Evolutionary conservation across 176 grass and related monocot species (phyloP), one percentile per base, ranked within the genome.

Genomic region (Carex pumila): DNA sequence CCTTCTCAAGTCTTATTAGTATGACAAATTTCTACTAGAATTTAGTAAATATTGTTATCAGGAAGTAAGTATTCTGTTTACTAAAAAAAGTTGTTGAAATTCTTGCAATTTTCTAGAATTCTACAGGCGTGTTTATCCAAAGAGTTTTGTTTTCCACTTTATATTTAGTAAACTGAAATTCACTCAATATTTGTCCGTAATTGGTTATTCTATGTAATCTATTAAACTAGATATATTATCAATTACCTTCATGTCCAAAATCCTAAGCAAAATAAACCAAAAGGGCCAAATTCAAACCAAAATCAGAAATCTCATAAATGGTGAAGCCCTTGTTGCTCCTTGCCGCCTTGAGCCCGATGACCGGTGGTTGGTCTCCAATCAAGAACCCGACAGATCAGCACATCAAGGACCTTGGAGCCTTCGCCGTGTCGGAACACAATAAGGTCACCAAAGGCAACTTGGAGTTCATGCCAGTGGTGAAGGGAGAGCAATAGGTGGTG

Each of bases 391-490:
- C 21, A 29, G 76, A 83, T 31, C 32, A 45, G 2, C 84, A 88
- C 19, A 2, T 87, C 59, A 67, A 83, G 3, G 73, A 86, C 73
- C 19, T 94, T 22, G 80, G 82, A 21, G 29, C 2, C 7, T 94
- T 76, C 65, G 85, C 83, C 1, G 85, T 91, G 54, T 61, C 39
- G 1, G 87, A 91, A 83, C 87, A 91, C 53, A 10, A 8, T 14
- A 81, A 83, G 85, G n/a, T 18, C 6, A 25, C 30, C n/a, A 75
- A 86, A 49, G 82, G 72, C n/a, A 47, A 15, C 59, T 61, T 90
- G 59, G 73, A 6, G 32, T 90, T 92, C 55, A 17, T 8, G 14
- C 19, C 2, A 62, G 86, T 85, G 56, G 31, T 61, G 19, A 56
- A 80, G 34, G 87, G 75, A 30, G 81, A 83, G 80, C 4, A 11